phyloP scores from a whole-genome alignment of 768 basidiomycete species.

The Russula sp. region DNA sequence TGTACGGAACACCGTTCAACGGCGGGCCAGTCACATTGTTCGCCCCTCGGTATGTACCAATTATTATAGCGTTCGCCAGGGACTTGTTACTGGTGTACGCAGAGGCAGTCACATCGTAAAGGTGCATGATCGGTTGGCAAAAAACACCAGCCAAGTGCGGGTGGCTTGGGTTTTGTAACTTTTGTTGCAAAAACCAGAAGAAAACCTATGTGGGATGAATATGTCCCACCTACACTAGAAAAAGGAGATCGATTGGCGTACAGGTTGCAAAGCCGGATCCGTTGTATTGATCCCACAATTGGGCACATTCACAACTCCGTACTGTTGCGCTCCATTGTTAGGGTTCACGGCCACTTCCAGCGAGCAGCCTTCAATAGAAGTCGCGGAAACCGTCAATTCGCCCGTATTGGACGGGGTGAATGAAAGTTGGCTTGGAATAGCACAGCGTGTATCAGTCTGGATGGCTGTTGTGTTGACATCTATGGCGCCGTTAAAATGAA shows the following conservation, averaged over 20 bases:
- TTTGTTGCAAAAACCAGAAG: constrained; percentile 56
- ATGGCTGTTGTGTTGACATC: constrained; percentile 47
- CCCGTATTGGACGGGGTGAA: constrained; percentile 27
- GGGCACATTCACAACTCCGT: constrained; percentile 41
- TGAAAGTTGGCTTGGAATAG: constrained; percentile 30
- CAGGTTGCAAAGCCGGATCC: constrained; percentile 40
- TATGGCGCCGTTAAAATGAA: constrained; percentile 47
- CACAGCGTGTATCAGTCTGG: constrained; percentile 43
- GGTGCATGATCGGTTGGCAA: constrained; percentile 47
- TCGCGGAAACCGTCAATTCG: constrained; percentile 38
- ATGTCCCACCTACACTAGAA: too few relatives aligned
- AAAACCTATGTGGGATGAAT: constrained; percentile 36
- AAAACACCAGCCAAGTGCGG: constrained; percentile 39
- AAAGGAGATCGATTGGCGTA: neutral
- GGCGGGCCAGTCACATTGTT: constrained; percentile 51
- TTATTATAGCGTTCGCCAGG: constrained; percentile 35
- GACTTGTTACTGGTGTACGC: constrained; percentile 39
- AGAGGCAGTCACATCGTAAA: constrained; percentile 39
- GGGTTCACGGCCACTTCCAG: constrained; percentile 35
- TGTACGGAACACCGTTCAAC: constrained; percentile 45
- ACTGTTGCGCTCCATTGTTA: constrained; percentile 39
- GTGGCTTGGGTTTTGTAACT: constrained; percentile 21
- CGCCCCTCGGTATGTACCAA: constrained; percentile 29
- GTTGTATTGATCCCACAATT: constrained; percentile 30
- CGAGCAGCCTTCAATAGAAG: constrained; percentile 44